A percentile compares a stretch with the other conserved stretches of the same genome.
Evolutionary conservation across 2,329 filamentous ascomycete genomes (phyloP).

Genomic region (Diaporthe amygdali): DNA sequence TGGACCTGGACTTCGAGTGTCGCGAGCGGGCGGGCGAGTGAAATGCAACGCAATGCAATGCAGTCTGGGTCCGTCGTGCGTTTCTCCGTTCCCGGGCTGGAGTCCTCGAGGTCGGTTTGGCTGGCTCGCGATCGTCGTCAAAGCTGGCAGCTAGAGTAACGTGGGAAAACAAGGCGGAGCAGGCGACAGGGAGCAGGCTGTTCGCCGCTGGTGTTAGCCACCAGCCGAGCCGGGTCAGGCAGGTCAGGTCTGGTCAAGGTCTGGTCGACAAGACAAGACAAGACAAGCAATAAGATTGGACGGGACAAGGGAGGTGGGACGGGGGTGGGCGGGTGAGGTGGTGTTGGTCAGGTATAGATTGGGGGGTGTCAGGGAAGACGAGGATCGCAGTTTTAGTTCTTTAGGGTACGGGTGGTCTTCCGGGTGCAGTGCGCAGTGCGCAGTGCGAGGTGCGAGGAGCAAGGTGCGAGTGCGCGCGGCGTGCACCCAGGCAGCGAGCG

Average conservation of each 20-base stretch:
- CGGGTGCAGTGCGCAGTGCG: slow-evolving; percentile 8
- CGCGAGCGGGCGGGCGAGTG: background rate
- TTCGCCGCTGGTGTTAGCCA: slow-evolving; percentile 3
- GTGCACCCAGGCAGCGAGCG: background rate
- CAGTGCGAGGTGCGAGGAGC: no score
- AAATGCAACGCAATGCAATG: slow-evolving; percentile 16
- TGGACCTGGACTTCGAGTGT: background rate
- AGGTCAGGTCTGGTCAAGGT: slow-evolving; percentile 8
- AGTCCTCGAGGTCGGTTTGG: background rate
- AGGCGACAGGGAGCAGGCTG: slow-evolving; percentile 11
- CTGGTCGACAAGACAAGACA: slow-evolving; percentile 15
- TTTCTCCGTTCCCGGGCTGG: slow-evolving; percentile 4
- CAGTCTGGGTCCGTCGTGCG: background rate
- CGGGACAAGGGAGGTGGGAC: slow-evolving; percentile 14
- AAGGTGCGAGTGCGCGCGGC: slow-evolving; percentile 3
- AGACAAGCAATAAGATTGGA: slow-evolving; percentile 9
- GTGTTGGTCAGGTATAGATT: slow-evolving; percentile 21
- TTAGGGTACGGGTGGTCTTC: slow-evolving; percentile 8
- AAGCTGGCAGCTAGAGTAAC: slow-evolving; percentile 11
- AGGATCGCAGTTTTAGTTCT: background rate
- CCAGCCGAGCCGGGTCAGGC: background rate
- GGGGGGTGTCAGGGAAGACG: slow-evolving; percentile 15
- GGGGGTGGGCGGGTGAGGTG: background rate
- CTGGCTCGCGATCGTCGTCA: slow-evolving; percentile 14
- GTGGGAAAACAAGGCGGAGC: slow-evolving; percentile 12